Percentiles rank a stretch among this genome's conserved stretches.
These are phyloP conservation scores for Vitellaria paradoxa DNA, from an alignment of 179 eudicot species.

Conservation along the genomic window DNA sequence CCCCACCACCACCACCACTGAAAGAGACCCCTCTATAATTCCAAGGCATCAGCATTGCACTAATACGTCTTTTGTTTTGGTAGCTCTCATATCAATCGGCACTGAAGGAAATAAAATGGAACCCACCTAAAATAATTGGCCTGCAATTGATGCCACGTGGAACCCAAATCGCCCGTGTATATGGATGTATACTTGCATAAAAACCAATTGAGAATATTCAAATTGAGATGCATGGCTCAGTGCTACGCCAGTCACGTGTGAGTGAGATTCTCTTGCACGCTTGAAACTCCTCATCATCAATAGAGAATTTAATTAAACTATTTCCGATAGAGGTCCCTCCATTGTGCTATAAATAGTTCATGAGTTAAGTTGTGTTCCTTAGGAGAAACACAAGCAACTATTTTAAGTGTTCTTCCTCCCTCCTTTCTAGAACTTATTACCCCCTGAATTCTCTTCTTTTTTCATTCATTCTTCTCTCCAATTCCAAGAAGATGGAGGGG, in stretches of 20 bases:
- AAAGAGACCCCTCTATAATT: not conserved
- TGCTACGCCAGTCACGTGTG: not conserved
- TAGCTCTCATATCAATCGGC: not conserved
- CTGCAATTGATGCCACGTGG: not conserved
- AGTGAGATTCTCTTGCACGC: not conserved
- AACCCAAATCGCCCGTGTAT: not conserved
- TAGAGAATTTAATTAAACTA: not conserved
- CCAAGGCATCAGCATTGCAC: slow-evolving; percentile 10
- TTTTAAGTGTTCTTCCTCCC: slow-evolving; percentile 6
- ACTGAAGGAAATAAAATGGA: slow-evolving; percentile 6
- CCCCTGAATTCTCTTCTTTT: not conserved
- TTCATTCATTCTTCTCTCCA: not conserved
- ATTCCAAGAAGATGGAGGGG: slow-evolving; percentile 29
- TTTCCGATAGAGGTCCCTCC: not conserved
- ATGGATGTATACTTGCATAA: not conserved
- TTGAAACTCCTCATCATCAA: slow-evolving; percentile 6
- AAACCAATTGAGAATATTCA: not conserved
- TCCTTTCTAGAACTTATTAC: not conserved
- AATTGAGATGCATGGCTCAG: not conserved
- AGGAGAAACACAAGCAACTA: slow-evolving; percentile 9
- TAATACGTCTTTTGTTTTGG: not conserved
- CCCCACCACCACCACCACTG: not conserved
- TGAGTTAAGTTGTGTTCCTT: not conserved
- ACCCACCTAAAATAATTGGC: not conserved
- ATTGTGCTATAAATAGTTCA: not conserved